Percentiles rank a stretch among this genome's conserved stretches.
Evolutionary conservation across 768 basidiomycete genomes (phyloP).

Genomic region (Leccinum pellstonianum): DNA sequence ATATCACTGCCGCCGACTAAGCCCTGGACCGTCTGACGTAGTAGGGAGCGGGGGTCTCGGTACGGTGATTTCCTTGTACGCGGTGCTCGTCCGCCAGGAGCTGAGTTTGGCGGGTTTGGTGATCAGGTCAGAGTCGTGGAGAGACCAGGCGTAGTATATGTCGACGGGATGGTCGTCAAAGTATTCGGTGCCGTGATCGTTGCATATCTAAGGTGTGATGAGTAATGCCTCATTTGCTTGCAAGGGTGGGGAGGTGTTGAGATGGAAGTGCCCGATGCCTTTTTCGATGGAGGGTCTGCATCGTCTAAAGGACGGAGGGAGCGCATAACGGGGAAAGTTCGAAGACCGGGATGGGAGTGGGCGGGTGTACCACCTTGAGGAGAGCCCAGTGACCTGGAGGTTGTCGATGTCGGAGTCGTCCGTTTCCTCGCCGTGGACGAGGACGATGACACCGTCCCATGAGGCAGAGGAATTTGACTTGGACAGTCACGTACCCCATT

Average conservation of each 20-base stretch:
- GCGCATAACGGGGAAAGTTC: slow-evolving; percentile 44
- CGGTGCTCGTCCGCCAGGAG: too few relatives aligned
- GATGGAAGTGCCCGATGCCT: slow-evolving; percentile 60
- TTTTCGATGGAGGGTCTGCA: slow-evolving; percentile 24
- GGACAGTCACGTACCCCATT: slow-evolving; percentile 68
- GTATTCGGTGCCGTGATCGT: slow-evolving; percentile 84
- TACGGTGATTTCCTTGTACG: too few relatives aligned
- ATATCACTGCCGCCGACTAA: too few relatives aligned
- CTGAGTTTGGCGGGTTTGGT: slow-evolving; percentile 1
- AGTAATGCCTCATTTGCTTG: slow-evolving; percentile 40
- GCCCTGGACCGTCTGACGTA: too few relatives aligned
- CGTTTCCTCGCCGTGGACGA: slow-evolving; percentile 79
- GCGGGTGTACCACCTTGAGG: slow-evolving; percentile 66
- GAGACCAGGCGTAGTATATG: slow-evolving; percentile 69
- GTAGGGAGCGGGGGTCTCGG: too few relatives aligned
- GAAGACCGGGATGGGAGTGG: slow-evolving; percentile 54
- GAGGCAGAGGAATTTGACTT: slow-evolving; percentile 54
- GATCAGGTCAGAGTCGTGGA: slow-evolving; percentile 23
- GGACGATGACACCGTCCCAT: slow-evolving; percentile 73
- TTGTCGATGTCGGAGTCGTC: slow-evolving; percentile 61
- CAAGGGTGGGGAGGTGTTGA: slow-evolving; percentile 67
- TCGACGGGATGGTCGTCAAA: slow-evolving; percentile 49
- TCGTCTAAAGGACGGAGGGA: slow-evolving; percentile 16
- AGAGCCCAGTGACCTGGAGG: slow-evolving; percentile 62
- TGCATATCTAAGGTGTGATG: slow-evolving; percentile 83